Evolutionary conservation across 2,329 filamentous ascomycete genomes (phyloP).

Genomic region (Colletotrichum plurivorum): DNA sequence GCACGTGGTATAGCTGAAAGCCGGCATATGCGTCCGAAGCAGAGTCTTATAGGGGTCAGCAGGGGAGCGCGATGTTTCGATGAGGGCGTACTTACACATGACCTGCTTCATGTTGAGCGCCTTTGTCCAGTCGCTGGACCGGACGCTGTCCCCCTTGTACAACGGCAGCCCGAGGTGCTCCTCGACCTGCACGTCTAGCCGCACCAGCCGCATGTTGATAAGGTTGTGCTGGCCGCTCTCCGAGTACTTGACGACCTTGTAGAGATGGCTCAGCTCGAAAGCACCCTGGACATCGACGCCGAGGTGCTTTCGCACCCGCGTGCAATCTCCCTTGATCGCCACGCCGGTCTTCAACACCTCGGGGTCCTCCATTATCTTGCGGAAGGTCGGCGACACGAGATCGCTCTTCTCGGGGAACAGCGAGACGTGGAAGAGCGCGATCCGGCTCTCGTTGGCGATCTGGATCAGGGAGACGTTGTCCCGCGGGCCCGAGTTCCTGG

Average conservation of each 20-base stretch:
- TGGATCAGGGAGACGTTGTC: constrained; percentile 87
- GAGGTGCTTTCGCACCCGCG: constrained; percentile 77
- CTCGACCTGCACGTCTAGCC: constrained; percentile 78
- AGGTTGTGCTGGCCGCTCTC: constrained; percentile 61
- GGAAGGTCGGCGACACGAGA: constrained; percentile 79
- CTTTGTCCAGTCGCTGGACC: constrained; percentile 81
- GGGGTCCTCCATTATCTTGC: constrained; percentile 78
- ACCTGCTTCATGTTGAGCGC: constrained; percentile 75
- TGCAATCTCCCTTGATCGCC: constrained; percentile 78
- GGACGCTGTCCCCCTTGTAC: constrained; percentile 78
- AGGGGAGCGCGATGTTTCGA: background rate
- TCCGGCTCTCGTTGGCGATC: constrained; percentile 80
- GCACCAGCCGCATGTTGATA: constrained; percentile 77
- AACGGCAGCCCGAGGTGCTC: constrained; percentile 81
- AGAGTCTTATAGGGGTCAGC: constrained; percentile 68
- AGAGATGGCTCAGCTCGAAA: constrained; percentile 87
- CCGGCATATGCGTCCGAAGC: constrained; percentile 89
- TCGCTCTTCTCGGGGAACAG: constrained; percentile 67
- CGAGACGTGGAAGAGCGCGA: constrained; percentile 87
- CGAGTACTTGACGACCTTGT: constrained; percentile 81
- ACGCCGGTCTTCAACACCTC: constrained; percentile 83
- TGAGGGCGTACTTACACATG: constrained; percentile 67
- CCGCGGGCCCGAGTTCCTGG: constrained; percentile 64
- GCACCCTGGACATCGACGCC: constrained; percentile 75
- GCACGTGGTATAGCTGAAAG: constrained; percentile 77